These are phyloP conservation scores for Brassica carinata DNA, from an alignment of 345 rosid genomes.

Conservation along the genomic window DNA sequence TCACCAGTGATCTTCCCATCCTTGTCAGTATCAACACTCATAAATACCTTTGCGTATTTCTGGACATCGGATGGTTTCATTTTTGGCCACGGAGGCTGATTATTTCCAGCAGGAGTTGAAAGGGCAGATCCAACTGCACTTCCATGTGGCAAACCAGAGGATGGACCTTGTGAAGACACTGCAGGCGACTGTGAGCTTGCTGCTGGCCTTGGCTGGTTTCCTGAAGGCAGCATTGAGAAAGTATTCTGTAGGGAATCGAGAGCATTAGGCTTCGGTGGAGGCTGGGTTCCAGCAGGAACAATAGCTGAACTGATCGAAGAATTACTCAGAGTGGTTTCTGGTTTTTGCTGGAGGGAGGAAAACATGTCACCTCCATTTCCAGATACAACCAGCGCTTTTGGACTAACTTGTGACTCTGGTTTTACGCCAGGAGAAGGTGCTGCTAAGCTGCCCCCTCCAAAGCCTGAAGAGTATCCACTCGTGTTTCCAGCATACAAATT, in stretches of 20 bases:
- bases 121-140: conserved; percentile 56
- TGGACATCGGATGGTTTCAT: conserved; percentile 90
- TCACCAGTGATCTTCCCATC: conserved; percentile 97
- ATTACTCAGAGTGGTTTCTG: conserved; percentile 50
- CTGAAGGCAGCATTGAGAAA: conserved; percentile 62
- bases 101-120: conserved; percentile 52
- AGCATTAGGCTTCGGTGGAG: conserved; percentile 58
- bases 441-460: conserved; percentile 46
- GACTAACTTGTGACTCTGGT: conserved; percentile 50
- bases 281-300: conserved; percentile 54
- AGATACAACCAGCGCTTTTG: conserved; percentile 57
- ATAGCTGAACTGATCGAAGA: conserved; percentile 54
- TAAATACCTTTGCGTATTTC: conserved; percentile 85
- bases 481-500: conserved; percentile 62
- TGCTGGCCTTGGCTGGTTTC: conserved; percentile 53
- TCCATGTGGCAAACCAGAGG: conserved; percentile 54
- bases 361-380: conserved; percentile 71
- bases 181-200: conserved; percentile 48
- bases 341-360: conserved; percentile 55
- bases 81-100: conserved; percentile 79
- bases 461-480: conserved; percentile 48
- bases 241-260: conserved; percentile 73
- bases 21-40: conserved; percentile 90
- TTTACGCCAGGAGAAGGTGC: conserved; percentile 46
- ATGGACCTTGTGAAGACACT: conserved; percentile 57